A percentile compares a stretch with the other conserved stretches of the same genome.
phyloP scores from a whole-genome alignment of 768 basidiomycete genomes.

The Candolleomyces eurysporus region DNA sequence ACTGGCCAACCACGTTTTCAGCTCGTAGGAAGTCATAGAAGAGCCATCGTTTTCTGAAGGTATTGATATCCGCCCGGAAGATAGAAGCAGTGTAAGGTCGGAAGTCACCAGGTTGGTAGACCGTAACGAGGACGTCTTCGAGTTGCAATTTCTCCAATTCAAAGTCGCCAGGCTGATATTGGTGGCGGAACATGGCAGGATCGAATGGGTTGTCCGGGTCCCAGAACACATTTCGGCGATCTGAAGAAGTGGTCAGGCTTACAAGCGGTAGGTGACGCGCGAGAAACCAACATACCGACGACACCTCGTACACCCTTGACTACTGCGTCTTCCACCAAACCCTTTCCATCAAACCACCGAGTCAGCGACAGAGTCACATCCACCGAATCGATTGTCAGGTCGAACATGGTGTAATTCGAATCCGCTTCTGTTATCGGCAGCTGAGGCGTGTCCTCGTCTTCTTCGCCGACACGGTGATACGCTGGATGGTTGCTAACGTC shows the following conservation, averaged over 20 bases:
- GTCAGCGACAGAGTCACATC: conserved; percentile 87
- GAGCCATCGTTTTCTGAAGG: conserved; percentile 88
- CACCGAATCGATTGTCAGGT: conserved; percentile 90
- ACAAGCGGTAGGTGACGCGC: neutral
- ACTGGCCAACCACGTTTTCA: conserved; percentile 94
- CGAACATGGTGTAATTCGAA: conserved; percentile 84
- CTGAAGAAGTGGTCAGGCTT: conserved; percentile 38
- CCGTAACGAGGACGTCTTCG: conserved; percentile 90
- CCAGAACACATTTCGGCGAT: conserved; percentile 84
- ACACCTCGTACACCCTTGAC: conserved; percentile 94
- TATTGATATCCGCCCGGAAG: conserved; percentile 85
- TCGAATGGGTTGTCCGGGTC: conserved; percentile 80
- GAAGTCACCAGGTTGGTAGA: conserved; percentile 92
- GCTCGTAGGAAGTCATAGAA: conserved; percentile 96
- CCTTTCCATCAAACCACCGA: conserved; percentile 95
- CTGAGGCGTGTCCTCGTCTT: conserved; percentile 53
- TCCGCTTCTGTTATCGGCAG: conserved; percentile 46
- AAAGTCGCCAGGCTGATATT: conserved; percentile 79
- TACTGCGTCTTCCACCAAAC: conserved; percentile 85
- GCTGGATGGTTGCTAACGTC: conserved; percentile 78
- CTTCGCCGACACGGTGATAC: conserved; percentile 51
- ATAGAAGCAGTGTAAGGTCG: conserved; percentile 90
- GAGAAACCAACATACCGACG: conserved; percentile 56
- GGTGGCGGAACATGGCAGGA: conserved; percentile 79
- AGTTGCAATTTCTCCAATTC: conserved; percentile 86